Percentiles rank a stretch among this genome's conserved stretches.
Conservation (phyloP, 1,284 basidiomycete genomes). For the Cryptococcus sp. region DNA sequence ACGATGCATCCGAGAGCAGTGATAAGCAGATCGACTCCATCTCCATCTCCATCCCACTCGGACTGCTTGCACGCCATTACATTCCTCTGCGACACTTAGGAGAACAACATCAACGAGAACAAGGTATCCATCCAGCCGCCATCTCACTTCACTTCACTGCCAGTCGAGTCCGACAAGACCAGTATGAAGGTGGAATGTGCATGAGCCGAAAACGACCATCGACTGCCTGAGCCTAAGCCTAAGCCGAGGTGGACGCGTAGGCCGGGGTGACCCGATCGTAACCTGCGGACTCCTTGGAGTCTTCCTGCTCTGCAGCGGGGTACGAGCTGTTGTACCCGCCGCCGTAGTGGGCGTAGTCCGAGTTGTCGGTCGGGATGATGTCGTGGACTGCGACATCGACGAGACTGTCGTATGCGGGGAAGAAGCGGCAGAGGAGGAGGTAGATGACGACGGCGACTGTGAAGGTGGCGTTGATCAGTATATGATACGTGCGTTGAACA, state of each 20-base stretch:
- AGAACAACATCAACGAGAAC: too few species aligned
- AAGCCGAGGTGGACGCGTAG: neutral
- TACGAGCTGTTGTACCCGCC: neutral
- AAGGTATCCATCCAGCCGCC: too few species aligned
- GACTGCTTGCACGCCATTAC: neutral
- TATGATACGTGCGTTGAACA: neutral
- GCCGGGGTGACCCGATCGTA: conserved; percentile 2
- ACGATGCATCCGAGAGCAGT: too few species aligned
- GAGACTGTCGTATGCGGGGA: conserved; percentile 61
- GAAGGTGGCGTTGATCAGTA: conserved; percentile 43
- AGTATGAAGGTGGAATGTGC: neutral
- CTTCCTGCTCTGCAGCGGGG: neutral
- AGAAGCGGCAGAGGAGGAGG: conserved; percentile 61
- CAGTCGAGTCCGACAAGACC: too few species aligned
- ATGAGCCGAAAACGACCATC: neutral
- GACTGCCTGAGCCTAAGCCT: neutral
- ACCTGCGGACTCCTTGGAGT: neutral
- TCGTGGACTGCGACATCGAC: conserved; percentile 65
- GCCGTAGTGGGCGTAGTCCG: conserved; percentile 4
- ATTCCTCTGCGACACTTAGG: too few species aligned
- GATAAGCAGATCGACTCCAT: too few species aligned
- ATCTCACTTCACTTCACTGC: too few species aligned
- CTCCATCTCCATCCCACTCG: too few species aligned
- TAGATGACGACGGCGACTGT: conserved; percentile 71
- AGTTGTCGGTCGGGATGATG: conserved; percentile 1